Conservation (phyloP, 2,329 filamentous ascomycete species). For the Aspergillus quadrilineatus region DNA sequence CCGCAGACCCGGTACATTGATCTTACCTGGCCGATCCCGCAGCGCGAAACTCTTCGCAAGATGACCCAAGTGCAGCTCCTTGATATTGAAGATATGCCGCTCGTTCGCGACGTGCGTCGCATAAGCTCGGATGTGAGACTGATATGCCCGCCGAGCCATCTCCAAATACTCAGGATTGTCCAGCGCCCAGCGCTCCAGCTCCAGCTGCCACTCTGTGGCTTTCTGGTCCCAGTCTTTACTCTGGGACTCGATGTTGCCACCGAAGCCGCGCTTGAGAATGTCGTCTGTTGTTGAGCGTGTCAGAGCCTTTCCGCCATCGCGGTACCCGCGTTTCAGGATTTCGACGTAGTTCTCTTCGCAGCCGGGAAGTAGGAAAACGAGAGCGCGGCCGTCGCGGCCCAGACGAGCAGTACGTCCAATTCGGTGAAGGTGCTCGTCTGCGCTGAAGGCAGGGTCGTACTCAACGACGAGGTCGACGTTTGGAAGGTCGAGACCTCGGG, state of each 20-base stretch:
- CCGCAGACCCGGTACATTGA: conserved; percentile 56
- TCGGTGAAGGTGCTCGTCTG: conserved; percentile 90
- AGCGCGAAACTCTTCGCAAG: conserved; percentile 90
- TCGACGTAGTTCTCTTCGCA: conserved; percentile 88
- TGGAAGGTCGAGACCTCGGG: conserved; percentile 90
- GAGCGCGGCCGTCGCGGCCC: conserved; percentile 79
- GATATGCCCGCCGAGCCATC: conserved; percentile 79
- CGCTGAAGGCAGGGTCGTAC: conserved; percentile 91
- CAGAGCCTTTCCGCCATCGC: conserved; percentile 63
- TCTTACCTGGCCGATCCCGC: conserved; percentile 81
- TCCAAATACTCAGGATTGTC: conserved; percentile 70
- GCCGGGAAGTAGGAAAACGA: conserved; percentile 87
- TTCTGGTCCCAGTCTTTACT: conserved; percentile 62
- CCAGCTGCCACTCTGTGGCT: conserved; percentile 67
- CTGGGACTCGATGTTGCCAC: conserved; percentile 38
- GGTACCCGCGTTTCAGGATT: conserved; percentile 70
- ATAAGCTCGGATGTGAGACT: conserved; percentile 90
- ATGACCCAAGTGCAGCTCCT: conserved; percentile 85
- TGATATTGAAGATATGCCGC: conserved; percentile 85
- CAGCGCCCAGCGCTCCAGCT: conserved; percentile 64
- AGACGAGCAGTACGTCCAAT: conserved; percentile 93
- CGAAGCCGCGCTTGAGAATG: conserved; percentile 65
- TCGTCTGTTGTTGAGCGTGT: conserved; percentile 64
- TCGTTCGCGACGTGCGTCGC: conserved; percentile 89
- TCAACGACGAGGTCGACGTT: conserved; percentile 94